Base-by-base conservation (phyloP, 768 basidiomycete species). In the Pleurotus salmoneostramineus region DNA sequence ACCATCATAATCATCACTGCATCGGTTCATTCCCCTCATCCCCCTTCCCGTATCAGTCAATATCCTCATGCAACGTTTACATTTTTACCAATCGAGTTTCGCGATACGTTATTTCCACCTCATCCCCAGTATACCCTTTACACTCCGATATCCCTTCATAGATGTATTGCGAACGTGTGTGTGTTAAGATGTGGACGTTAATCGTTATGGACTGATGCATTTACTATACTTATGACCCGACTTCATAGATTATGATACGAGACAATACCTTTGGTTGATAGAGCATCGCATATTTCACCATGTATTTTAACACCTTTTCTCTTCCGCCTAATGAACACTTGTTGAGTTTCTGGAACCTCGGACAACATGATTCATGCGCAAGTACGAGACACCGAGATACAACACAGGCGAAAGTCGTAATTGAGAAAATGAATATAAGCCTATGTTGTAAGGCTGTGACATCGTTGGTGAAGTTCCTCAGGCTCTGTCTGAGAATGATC, bases 201-300 rank as follows among this genome's bases (percentile, higher is more conserved):
- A 35, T 51, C 68, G 61, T 66, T 62, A 58, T 62, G 58, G 57
- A 61, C 65, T 60, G 63, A 62, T 61, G 65, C 63, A 66, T 60
- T 65, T 59, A 65, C 62, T 40, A 46, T 57, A 60, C 48, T 51
- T 56, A 34, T 40, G 43, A 42, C 66, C 61, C 60, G 65, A 60
- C 63, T 69, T 67, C 63, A 68, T 61, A 63, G 58, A 56, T 61
- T 61, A 64, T 62, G 80, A 78, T 67, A 83, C 84, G 83, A 84
- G 82, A 83, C 81, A 83, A 75, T 59, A 60, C 59, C 45, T 64
- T 64, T 64, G 49, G 45, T 61, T 44, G 65, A 64, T 56, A 58
- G 84, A 86, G 84, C 84, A 84, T 83, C 83, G 82, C 82, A 84
- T 73, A 79, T 71, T 72, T 50, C 62, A 31, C 61, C 56, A 36